Base-by-base conservation (phyloP, 2,329 filamentous ascomycete species). In the Fusarium cyanostomum region DNA sequence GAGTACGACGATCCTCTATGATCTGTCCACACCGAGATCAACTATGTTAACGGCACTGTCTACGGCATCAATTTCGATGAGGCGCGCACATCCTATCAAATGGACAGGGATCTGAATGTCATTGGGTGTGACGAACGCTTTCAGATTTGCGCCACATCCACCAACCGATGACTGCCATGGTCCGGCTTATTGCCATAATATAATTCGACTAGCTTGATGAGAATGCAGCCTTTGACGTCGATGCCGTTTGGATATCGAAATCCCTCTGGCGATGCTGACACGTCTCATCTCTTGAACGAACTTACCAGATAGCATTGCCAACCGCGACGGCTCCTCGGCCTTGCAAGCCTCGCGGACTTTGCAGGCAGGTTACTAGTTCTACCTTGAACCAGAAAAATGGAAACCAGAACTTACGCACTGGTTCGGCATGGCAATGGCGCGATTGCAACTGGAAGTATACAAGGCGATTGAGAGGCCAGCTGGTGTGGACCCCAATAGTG, bases 121-220 rank as follows among this genome's bases (percentile, higher is more conserved):
- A 48, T 48, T 26, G 44, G 44, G 10, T 48, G 44, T 13, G 31
- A 48, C n/a, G 44, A 48, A 18, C 30, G 44, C 15, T 18, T 48
- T 16, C 44, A 48, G n/a, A n/a, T 48, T 2, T 48, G 44, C 10
- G 21, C 21, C 11, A 48, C 27, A 8, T 21, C 24, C 9, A 35
- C 11, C 44, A 37, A 48, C 7, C 30, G 31, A 24, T 48, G 44
- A 35, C n/a, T 48, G 4, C 44, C 44, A 18, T 48, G 44, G 44
- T 28, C 44, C 1, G 44, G 44, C 2, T 26, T 48, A 16, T 1
- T 37, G 2, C 44, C 31, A 5, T 11, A 7, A 2, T 21, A 16
- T 11, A 10, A 48, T 27, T 4, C 5, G 5, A 18, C 10, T 4
- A 21, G n/a, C 3, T 4, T 48, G 6, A 34, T 26, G 43, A 26